Percentiles rank a stretch among this genome's conserved stretches.
phyloP scores from a whole-genome alignment of 2,329 filamentous ascomycete species.

The Alternaria triticimaculans region DNA sequence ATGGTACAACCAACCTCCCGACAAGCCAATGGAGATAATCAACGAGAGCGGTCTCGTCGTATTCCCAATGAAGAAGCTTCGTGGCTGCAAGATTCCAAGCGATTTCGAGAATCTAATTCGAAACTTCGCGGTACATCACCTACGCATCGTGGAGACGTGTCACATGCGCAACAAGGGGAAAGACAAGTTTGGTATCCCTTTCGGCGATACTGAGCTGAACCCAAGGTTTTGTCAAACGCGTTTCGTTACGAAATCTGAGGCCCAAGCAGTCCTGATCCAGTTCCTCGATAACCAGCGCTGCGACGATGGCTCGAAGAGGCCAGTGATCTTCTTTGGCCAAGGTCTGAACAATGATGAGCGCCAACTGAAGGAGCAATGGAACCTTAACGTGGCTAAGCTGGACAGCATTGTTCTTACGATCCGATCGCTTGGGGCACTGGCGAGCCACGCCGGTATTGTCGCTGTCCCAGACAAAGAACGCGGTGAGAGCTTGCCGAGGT shows the following conservation, averaged over 20 bases:
- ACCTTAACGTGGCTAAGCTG: background rate
- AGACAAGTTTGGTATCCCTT: background rate
- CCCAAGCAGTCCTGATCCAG: background rate
- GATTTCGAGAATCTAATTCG: background rate
- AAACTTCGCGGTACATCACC: background rate
- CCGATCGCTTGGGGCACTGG: background rate
- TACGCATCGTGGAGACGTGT: background rate
- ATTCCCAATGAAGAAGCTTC: background rate
- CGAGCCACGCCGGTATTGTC: background rate
- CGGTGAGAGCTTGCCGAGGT: background rate
- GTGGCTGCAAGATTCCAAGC: background rate
- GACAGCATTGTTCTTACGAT: background rate
- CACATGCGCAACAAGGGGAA: background rate
- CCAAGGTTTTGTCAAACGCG: background rate
- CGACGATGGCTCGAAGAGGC: background rate
- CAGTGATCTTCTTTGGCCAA: background rate
- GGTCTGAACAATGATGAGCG: background rate
- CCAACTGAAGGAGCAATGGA: background rate
- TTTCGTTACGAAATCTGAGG: background rate
- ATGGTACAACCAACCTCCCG: background rate
- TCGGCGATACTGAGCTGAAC: background rate
- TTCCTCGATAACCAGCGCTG: background rate
- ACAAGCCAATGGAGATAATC: background rate
- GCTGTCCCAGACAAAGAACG: background rate
- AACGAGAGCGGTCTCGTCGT: background rate